A percentile compares a stretch with the other conserved stretches of the same genome.
Evolutionary conservation across 805 yeast species (phyloP).

Genomic region (Wilhelminamyces savonicus): DNA sequence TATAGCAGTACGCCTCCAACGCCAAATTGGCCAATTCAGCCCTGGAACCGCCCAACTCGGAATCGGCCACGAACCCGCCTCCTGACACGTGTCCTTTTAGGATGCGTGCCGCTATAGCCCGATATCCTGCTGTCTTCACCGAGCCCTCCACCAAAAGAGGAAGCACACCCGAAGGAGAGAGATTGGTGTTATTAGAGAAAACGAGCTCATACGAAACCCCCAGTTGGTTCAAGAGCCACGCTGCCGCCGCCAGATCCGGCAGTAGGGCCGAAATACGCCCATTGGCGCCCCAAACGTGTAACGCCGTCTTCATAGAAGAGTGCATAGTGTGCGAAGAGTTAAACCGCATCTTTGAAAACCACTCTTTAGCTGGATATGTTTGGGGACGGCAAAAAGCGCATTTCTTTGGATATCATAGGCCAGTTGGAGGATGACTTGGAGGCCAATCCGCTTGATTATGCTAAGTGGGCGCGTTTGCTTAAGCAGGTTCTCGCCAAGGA

Average conservation of each 20-base stretch:
- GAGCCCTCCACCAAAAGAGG: conserved; percentile 38
- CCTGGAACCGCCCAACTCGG: conserved; percentile 5
- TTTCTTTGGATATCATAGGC: conserved; percentile 47
- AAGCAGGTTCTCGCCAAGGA: conserved; percentile 45
- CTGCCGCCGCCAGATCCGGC: conserved; percentile 45
- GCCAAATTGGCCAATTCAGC: no score
- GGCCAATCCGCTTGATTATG: conserved; percentile 46
- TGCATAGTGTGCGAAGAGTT: no score
- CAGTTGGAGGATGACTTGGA: conserved; percentile 51
- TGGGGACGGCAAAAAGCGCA: conserved; percentile 14
- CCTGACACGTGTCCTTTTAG: conserved; percentile 4
- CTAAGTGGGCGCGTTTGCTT: conserved; percentile 52
- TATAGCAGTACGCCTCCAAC: no score
- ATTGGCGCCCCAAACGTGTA: conserved; percentile 53
- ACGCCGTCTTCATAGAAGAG: conserved; percentile 15
- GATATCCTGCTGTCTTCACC: conserved; percentile 33
- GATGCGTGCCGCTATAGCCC: conserved; percentile 28
- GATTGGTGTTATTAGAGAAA: conserved; percentile 53
- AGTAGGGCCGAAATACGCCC: conserved; percentile 38
- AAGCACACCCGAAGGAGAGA: conserved; percentile 42
- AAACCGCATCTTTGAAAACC: no score
- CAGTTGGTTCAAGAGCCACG: conserved; percentile 29
- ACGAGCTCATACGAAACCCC: conserved; percentile 27
- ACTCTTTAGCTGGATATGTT: neutral
- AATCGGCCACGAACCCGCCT: no score